Evolutionary conservation across 768 basidiomycete species (phyloP).

Genomic region (Tricholoma matsutake): DNA sequence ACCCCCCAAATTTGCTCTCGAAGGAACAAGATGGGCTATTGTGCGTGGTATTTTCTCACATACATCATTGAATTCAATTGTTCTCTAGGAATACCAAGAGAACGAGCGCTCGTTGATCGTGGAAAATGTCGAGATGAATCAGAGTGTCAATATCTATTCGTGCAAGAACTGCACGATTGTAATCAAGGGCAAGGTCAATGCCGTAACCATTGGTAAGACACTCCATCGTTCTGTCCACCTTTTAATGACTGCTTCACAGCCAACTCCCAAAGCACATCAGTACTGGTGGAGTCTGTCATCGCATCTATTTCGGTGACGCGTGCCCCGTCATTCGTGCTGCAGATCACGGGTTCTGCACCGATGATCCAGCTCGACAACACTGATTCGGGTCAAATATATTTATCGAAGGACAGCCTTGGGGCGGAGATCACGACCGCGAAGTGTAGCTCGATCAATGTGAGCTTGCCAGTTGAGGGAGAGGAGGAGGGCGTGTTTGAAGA

Average conservation of each 20-base stretch:
- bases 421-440: slow-evolving; percentile 93
- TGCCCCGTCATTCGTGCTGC: slow-evolving; percentile 90
- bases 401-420: slow-evolving; percentile 74
- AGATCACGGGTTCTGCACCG: slow-evolving; percentile 86
- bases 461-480: slow-evolving; percentile 78
- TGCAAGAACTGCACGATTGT: slow-evolving; percentile 85
- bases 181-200: slow-evolving; percentile 93
- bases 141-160: slow-evolving; percentile 84
- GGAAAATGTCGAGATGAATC: slow-evolving; percentile 72
- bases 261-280: slow-evolving; percentile 82
- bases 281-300: slow-evolving; percentile 92
- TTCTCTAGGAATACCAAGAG: slow-evolving; percentile 84
- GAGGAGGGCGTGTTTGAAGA: slow-evolving; percentile 93
- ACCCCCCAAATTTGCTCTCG: slow-evolving; percentile 83
- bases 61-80: not conserved
- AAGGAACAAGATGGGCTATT: slow-evolving; percentile 92
- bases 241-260: slow-evolving; percentile 42
- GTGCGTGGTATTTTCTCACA: slow-evolving; percentile 43
- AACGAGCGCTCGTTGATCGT: slow-evolving; percentile 70
- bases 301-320: slow-evolving; percentile 85
- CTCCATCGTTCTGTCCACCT: slow-evolving; percentile 7
- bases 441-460: slow-evolving; percentile 90
- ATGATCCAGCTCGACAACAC: slow-evolving; percentile 94
- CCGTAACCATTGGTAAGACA: slow-evolving; percentile 78
- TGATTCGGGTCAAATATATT: slow-evolving; percentile 92